Conservation (phyloP, 2,329 filamentous ascomycete species). For the Sporothrix schenckii region DNA sequence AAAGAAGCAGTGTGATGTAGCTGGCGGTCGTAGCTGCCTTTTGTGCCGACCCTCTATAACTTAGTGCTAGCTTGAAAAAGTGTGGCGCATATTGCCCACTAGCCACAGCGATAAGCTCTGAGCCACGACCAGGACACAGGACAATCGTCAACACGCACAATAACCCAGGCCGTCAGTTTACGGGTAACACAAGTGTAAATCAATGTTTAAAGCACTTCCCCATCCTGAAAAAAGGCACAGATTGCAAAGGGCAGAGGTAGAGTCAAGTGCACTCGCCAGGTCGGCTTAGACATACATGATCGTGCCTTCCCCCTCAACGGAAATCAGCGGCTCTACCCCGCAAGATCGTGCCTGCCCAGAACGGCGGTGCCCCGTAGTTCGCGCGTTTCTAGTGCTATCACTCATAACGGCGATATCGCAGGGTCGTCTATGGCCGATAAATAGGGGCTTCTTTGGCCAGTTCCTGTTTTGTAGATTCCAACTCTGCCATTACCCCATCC, state of each 20-base stretch:
- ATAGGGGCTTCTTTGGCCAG: not conserved
- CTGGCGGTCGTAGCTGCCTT: slow-evolving; percentile 21
- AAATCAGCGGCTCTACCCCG: slow-evolving; percentile 20
- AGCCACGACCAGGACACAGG: too few relatives aligned
- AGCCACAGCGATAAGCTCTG: slow-evolving; percentile 19
- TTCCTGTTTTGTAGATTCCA: not conserved
- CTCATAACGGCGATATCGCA: slow-evolving; percentile 8
- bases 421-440: not conserved
- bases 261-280: not conserved
- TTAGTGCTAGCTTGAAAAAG: not conserved
- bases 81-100: slow-evolving; percentile 25
- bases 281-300: not conserved
- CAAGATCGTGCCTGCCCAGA: slow-evolving; percentile 11
- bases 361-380: not conserved
- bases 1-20: not conserved
- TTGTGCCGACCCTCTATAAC: not conserved
- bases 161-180: too few relatives aligned
- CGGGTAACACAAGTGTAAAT: too few relatives aligned
- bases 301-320: not conserved
- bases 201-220: not conserved
- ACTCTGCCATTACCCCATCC: too few relatives aligned
- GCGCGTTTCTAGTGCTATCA: not conserved
- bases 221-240: not conserved
- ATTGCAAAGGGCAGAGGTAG: not conserved
- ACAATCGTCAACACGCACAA: not conserved